phyloP scores from a whole-genome alignment of 305 asterid species.

The Rubia occidens region DNA sequence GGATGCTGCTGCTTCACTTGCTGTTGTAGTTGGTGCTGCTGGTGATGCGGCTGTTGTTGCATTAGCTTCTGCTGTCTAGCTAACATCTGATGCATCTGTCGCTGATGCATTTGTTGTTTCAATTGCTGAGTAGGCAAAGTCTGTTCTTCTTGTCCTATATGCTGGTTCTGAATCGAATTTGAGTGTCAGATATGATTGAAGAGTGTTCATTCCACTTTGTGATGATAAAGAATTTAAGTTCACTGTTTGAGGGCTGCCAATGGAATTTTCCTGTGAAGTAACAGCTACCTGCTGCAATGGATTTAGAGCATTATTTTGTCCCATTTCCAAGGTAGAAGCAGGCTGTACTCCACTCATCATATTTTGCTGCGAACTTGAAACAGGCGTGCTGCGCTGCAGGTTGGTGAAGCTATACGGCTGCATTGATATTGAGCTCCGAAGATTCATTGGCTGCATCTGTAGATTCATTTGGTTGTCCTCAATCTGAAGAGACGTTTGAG shows the following conservation, averaged over 20 bases:
- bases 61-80: constrained; percentile 49
- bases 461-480: constrained; percentile 67
- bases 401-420: constrained; percentile 54
- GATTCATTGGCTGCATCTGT: constrained; percentile 63
- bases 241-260: constrained; percentile 62
- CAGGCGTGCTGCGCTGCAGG: constrained; percentile 51
- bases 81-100: constrained; percentile 57
- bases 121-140: constrained; percentile 56
- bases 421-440: constrained; percentile 40
- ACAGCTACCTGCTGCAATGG: constrained; percentile 70
- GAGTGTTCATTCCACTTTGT: constrained; percentile 43
- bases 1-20: constrained; percentile 57
- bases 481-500: constrained; percentile 26
- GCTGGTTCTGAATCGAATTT: constrained; percentile 61
- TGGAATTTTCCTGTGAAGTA: constrained; percentile 69
- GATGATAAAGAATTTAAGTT: constrained; percentile 52
- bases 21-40: constrained; percentile 33
- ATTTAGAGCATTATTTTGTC: constrained; percentile 60
- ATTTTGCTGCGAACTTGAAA: constrained; percentile 60
- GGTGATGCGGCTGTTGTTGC: constrained; percentile 29
- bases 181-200: constrained; percentile 58
- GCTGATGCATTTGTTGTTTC: constrained; percentile 73
- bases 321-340: constrained; percentile 53
- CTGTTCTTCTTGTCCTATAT: constrained; percentile 69
- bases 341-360: constrained; percentile 55